phyloP scores from a whole-genome alignment of 495 filamentous ascomycete species.

The Lasiosphaeriaceae sp. region DNA sequence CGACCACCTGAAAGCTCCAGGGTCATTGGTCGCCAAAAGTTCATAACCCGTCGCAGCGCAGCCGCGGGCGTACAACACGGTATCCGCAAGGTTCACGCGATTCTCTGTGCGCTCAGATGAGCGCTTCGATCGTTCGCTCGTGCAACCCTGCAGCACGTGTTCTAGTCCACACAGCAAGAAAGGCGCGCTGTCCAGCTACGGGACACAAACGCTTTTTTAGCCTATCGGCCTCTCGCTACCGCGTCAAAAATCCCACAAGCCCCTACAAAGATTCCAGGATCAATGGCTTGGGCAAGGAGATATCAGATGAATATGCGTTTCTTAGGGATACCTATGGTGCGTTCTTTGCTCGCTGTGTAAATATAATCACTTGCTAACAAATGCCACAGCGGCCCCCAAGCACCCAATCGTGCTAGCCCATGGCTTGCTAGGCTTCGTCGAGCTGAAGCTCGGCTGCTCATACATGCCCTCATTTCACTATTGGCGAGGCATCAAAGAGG shows the following conservation, averaged over 20 bases:
- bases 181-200: neutral
- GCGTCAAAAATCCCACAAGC: conserved; percentile 39
- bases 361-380: neutral
- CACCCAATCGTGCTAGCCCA: conserved; percentile 81
- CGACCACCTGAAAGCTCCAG: no score
- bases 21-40: no score
- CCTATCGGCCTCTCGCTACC: conserved; percentile 7
- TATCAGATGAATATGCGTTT: conserved; percentile 72
- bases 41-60: no score
- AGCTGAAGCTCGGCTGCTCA: conserved; percentile 67
- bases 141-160: neutral
- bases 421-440: conserved; percentile 86
- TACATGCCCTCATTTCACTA: conserved; percentile 77
- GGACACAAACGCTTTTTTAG: conserved; percentile 3
- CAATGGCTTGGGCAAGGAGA: conserved; percentile 60
- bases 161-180: neutral
- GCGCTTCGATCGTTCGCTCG: neutral
- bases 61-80: no score
- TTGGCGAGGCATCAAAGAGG: conserved; percentile 87
- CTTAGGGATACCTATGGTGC: conserved; percentile 68
- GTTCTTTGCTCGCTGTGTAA: neutral
- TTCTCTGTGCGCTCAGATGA: neutral
- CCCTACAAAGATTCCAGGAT: conserved; percentile 7
- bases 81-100: no score
- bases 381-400: conserved; percentile 52